Conservation (phyloP, 371 early-diverging fungal species). For the Paraphysoderma sedebokerense region DNA sequence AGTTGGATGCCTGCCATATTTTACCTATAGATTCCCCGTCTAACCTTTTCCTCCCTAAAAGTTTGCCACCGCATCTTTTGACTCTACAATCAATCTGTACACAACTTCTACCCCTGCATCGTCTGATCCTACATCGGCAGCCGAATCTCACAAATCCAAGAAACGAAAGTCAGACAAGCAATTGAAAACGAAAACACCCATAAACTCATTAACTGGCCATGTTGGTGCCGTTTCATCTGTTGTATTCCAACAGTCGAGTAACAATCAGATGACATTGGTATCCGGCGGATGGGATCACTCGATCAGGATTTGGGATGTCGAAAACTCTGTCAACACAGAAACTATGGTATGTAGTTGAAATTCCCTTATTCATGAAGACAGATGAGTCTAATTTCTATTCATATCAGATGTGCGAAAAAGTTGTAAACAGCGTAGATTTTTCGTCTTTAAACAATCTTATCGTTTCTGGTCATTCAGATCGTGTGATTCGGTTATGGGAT, state of each 20-base stretch:
- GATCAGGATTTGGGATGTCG: slow-evolving; percentile 76
- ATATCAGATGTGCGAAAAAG: slow-evolving; percentile 67
- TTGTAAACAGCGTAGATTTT: slow-evolving; percentile 52
- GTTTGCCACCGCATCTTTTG: slow-evolving; percentile 66
- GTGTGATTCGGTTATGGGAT: slow-evolving; percentile 70
- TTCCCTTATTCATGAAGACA: background rate
- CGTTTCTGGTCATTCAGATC: slow-evolving; percentile 79
- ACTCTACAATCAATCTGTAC: slow-evolving; percentile 64
- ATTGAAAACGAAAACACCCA: slow-evolving; percentile 13
- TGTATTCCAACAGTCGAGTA: slow-evolving; percentile 29
- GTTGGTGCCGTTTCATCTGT: slow-evolving; percentile 63
- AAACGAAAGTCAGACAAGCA: slow-evolving; percentile 5
- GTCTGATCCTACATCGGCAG: slow-evolving; percentile 8
- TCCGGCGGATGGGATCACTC: slow-evolving; percentile 89
- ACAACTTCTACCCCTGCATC: slow-evolving; percentile 30
- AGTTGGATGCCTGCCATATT: too few relatives aligned
- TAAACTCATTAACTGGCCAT: slow-evolving; percentile 45
- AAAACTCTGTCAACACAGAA: slow-evolving; percentile 41
- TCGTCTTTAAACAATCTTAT: slow-evolving; percentile 45
- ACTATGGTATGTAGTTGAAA: slow-evolving; percentile 37
- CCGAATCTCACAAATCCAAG: slow-evolving; percentile 12
- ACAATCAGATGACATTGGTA: slow-evolving; percentile 33
- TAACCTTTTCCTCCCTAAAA: too few relatives aligned
- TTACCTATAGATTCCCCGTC: too few relatives aligned
- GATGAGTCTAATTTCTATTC: background rate